Evolutionary conservation across 345 rosid species (phyloP).

Genomic region (Litchi chinensis): DNA sequence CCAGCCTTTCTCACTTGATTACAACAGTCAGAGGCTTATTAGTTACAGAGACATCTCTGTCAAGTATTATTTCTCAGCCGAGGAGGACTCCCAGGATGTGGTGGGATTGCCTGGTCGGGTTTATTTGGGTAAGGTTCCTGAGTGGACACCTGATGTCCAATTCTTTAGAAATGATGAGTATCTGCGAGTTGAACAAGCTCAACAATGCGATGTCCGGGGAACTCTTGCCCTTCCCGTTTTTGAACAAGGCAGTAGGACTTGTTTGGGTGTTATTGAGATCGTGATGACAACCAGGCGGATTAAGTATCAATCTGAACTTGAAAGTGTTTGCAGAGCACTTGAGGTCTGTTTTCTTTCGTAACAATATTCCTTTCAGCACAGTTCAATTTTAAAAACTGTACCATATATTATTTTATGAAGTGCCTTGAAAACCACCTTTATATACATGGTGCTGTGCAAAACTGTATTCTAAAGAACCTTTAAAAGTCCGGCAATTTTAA

Average conservation of each 20-base stretch:
- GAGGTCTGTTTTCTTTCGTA: slow-evolving; percentile 57
- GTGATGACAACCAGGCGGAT: slow-evolving; percentile 76
- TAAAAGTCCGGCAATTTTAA: not conserved
- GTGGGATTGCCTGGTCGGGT: slow-evolving; percentile 87
- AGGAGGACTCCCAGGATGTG: slow-evolving; percentile 63
- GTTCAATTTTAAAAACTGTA: not conserved
- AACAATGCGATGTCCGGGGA: slow-evolving; percentile 72
- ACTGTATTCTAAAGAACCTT: not conserved
- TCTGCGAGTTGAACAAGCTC: slow-evolving; percentile 74
- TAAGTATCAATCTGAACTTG: slow-evolving; percentile 69
- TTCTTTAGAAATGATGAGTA: slow-evolving; percentile 89
- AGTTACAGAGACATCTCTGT: slow-evolving; percentile 77
- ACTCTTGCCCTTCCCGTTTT: slow-evolving; percentile 90
- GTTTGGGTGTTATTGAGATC: slow-evolving; percentile 92
- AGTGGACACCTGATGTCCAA: slow-evolving; percentile 96
- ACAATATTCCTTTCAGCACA: slow-evolving; percentile 1
- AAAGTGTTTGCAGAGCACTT: slow-evolving; percentile 82
- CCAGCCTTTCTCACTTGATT: slow-evolving; percentile 72
- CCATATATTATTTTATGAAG: not conserved
- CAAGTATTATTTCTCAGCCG: slow-evolving; percentile 72
- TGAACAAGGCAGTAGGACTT: slow-evolving; percentile 77
- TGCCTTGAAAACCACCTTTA: not conserved
- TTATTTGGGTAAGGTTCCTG: slow-evolving; percentile 79
- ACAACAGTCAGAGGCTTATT: slow-evolving; percentile 58
- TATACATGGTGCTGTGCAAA: not conserved